Conservation (phyloP, 2,329 filamentous ascomycete genomes). For the Phialophora chinensis region DNA sequence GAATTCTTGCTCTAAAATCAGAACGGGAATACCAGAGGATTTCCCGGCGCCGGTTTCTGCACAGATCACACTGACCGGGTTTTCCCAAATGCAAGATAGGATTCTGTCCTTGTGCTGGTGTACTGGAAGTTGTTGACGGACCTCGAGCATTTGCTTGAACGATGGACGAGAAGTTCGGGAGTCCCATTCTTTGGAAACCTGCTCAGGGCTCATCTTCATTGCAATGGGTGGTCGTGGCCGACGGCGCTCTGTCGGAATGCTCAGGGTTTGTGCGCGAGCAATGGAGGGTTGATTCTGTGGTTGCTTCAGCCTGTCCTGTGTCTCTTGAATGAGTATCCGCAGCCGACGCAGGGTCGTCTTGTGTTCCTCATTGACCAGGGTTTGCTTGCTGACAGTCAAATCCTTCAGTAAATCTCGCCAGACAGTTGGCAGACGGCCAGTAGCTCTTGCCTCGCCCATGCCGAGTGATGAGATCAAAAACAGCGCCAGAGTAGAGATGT, state of each 20-base stretch:
- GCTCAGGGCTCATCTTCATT: constrained; percentile 21
- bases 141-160: constrained; percentile 80
- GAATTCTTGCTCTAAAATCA: constrained; percentile 87
- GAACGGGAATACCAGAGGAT: constrained; percentile 95
- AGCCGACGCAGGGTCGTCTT: constrained; percentile 71
- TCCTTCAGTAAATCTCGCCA: constrained; percentile 91
- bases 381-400: constrained; percentile 72
- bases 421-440: constrained; percentile 73
- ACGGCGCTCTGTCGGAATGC: neutral
- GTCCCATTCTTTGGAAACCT: constrained; percentile 33
- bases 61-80: constrained; percentile 91
- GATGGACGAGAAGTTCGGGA: constrained; percentile 26
- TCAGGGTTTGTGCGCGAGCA: neutral
- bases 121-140: constrained; percentile 83
- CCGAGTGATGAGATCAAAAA: constrained; percentile 81
- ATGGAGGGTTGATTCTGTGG: constrained; percentile 51
- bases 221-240: constrained; percentile 15
- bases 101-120: constrained; percentile 83
- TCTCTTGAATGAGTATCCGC: constrained; percentile 50
- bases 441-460: constrained; percentile 83
- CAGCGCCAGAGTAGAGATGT: constrained; percentile 78
- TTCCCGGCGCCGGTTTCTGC: constrained; percentile 97
- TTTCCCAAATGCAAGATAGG: constrained; percentile 73
- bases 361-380: constrained; percentile 71
- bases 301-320: constrained; percentile 61